Percentiles rank a stretch among this genome's conserved stretches.
Conservation (phyloP, 768 basidiomycete species). For the Kwoniella europaea region DNA sequence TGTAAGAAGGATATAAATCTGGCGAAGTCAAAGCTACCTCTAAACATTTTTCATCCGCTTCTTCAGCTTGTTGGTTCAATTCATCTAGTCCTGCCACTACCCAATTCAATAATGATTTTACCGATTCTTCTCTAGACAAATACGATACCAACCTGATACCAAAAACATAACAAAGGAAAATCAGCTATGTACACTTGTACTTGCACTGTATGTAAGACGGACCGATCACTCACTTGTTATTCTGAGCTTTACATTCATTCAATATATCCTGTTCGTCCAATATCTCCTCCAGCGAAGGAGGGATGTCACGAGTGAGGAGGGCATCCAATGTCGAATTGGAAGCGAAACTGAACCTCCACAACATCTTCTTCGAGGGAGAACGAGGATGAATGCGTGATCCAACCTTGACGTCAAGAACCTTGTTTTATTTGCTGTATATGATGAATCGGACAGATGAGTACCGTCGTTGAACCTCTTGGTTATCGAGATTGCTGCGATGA, state of each 20-base stretch:
- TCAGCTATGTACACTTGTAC: not conserved
- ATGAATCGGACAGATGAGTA: too few species aligned
- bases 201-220: not conserved
- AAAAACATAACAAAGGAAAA: not conserved
- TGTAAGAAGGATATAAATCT: slow-evolving; percentile 35
- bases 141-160: slow-evolving; percentile 46
- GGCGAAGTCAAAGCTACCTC: slow-evolving; percentile 24
- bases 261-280: slow-evolving; percentile 92
- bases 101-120: slow-evolving; percentile 53
- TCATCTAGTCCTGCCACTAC: slow-evolving; percentile 56
- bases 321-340: slow-evolving; percentile 67
- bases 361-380: slow-evolving; percentile 30
- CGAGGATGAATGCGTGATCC: too few species aligned
- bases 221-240: slow-evolving; percentile 62
- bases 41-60: slow-evolving; percentile 35
- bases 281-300: slow-evolving; percentile 72
- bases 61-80: slow-evolving; percentile 45
- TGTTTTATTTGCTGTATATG: too few species aligned
- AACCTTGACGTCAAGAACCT: too few species aligned
- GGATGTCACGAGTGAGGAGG: slow-evolving; percentile 84
- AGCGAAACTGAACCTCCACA: slow-evolving; percentile 57
- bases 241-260: slow-evolving; percentile 94
- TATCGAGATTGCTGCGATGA: not conserved
- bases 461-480: not conserved
- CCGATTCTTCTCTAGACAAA: slow-evolving; percentile 42